These are phyloP conservation scores for Rhazya stricta DNA, from an alignment of 257 asterid genomes.

Conservation along the genomic window DNA sequence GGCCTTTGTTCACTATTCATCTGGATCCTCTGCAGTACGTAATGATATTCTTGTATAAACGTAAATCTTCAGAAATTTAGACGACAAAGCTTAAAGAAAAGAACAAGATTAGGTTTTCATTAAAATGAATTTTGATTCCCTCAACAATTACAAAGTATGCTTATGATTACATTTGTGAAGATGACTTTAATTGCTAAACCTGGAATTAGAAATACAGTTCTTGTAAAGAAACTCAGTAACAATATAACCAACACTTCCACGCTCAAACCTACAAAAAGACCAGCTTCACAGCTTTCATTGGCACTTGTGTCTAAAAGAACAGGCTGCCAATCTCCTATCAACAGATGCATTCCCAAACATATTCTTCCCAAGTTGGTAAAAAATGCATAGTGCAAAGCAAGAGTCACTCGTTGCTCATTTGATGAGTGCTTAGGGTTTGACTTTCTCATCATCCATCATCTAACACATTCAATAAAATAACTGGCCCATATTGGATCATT, in stretches of 20 bases:
- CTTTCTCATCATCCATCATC: slow-evolving; percentile 1
- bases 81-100: background rate
- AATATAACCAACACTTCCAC: background rate
- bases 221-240: background rate
- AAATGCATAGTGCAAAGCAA: background rate
- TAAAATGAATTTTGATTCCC: slow-evolving; percentile 2
- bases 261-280: background rate
- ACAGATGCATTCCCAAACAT: background rate
- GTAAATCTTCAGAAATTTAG: background rate
- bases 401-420: background rate
- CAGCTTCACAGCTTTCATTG: background rate
- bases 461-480: background rate
- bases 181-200: background rate
- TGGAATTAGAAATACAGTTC: background rate
- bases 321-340: background rate
- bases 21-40: too few relatives aligned
- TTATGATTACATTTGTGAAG: background rate
- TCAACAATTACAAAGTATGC: background rate
- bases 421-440: background rate
- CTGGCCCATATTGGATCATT: slow-evolving; percentile 29
- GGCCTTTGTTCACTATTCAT: too few relatives aligned
- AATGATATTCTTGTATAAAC: too few relatives aligned
- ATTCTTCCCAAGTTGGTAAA: background rate
- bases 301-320: background rate
- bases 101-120: background rate